Evolutionary conservation across 148 eudicot species (phyloP).

Genomic region (Silene uniflora): DNA sequence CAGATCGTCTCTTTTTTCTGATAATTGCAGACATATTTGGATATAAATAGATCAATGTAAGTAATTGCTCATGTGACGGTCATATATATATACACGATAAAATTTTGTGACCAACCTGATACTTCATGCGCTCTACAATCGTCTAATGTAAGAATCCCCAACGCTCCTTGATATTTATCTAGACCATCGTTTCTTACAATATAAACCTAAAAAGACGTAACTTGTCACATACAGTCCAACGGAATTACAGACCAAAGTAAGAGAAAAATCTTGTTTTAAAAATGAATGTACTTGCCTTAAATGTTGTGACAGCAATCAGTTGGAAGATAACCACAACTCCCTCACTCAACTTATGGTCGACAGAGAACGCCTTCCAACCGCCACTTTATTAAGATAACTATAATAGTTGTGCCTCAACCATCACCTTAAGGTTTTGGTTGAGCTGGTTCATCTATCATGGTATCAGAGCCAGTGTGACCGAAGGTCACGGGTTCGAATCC

Average conservation of each 20-base stretch:
- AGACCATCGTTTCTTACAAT: slow-evolving; percentile 38
- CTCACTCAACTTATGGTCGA: slow-evolving; percentile 27
- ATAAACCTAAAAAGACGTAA: slow-evolving; percentile 39
- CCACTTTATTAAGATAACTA: too few species aligned
- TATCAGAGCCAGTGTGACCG: too few species aligned
- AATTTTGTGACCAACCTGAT: slow-evolving; percentile 17
- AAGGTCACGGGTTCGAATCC: too few species aligned
- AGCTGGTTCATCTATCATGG: too few species aligned
- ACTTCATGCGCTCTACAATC: slow-evolving; percentile 5
- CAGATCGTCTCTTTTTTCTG: slow-evolving; percentile 9
- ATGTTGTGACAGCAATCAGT: slow-evolving; percentile 20
- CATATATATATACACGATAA: neutral
- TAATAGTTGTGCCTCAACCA: too few species aligned
- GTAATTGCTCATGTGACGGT: neutral
- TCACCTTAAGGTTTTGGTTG: too few species aligned
- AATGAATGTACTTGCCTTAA: slow-evolving; percentile 22
- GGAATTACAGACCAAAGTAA: neutral
- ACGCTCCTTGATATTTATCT: slow-evolving; percentile 37
- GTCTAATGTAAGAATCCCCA: slow-evolving; percentile 22
- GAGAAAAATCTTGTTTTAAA: neutral
- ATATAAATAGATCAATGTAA: neutral
- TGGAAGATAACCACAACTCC: slow-evolving; percentile 36
- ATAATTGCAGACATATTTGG: neutral
- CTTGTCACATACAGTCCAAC: neutral
- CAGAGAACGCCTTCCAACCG: slow-evolving; percentile 38